Evolutionary conservation across 1,284 basidiomycete genomes (phyloP).

Genomic region (Naganishia cerealis): DNA sequence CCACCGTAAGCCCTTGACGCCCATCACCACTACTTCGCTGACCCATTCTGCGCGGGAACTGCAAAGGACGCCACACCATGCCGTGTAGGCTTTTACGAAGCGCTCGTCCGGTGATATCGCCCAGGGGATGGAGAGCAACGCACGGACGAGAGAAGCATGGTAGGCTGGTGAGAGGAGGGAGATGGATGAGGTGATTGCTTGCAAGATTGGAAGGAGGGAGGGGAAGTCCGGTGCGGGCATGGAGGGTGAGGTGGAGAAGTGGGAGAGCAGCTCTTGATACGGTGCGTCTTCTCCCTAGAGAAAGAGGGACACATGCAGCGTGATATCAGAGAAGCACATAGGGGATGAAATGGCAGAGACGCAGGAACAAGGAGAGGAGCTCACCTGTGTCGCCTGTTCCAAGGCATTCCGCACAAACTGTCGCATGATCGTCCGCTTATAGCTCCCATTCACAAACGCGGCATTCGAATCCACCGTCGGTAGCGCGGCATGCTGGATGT

Average conservation of each 20-base stretch:
- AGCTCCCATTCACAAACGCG: constrained; percentile 31
- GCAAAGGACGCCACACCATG: constrained; percentile 87
- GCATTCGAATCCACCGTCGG: not conserved
- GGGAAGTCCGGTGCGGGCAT: constrained; percentile 37
- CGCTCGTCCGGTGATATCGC: constrained; percentile 73
- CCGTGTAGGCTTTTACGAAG: constrained; percentile 80
- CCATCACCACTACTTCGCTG: constrained; percentile 74
- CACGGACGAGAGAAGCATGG: constrained; percentile 81
- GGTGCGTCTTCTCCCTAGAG: constrained; percentile 51
- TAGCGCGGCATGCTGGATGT: not conserved
- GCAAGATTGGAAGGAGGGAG: constrained; percentile 56
- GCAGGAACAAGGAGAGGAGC: not conserved
- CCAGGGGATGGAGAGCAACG: constrained; percentile 87
- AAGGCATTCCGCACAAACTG: constrained; percentile 53
- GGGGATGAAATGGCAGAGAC: not conserved
- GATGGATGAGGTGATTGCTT: constrained; percentile 70
- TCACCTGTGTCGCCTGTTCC: constrained; percentile 42
- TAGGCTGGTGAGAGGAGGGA: constrained; percentile 53
- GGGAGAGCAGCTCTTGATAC: constrained; percentile 60
- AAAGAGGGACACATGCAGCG: not conserved
- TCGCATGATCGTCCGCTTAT: constrained; percentile 51
- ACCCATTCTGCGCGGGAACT: constrained; percentile 93
- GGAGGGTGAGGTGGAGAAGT: constrained; percentile 54
- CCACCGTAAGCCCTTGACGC: constrained; percentile 80
- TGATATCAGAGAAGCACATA: not conserved